Percentiles rank a stretch among this genome's conserved stretches.
These are phyloP conservation scores for Citrus sinensis DNA, from an alignment of 345 rosid genomes.

Conservation along the genomic window DVS_A1.0 CM039162.1:23442001-23442500, in stretches of 20 bases:
- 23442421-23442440: background rate
- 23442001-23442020: constrained; percentile 53
- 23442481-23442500: background rate
- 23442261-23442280: constrained; percentile 64
- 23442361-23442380: constrained; percentile 43
- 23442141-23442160: constrained; percentile 54
- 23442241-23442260: constrained; percentile 35
- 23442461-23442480: background rate
- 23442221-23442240: constrained; percentile 33
- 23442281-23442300: constrained; percentile 76
- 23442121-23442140: constrained; percentile 40
- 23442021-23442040: constrained; percentile 53
- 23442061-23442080: constrained; percentile 50
- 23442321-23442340: constrained; percentile 69
- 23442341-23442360: constrained; percentile 74
- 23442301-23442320: constrained; percentile 61
- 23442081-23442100: constrained; percentile 50
- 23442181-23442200: constrained; percentile 60
- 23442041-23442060: constrained; percentile 47
- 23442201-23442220: constrained; percentile 31
- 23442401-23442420: background rate
- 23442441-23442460: background rate
- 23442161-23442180: constrained; percentile 53
- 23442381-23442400: background rate
- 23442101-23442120: constrained; percentile 54